Evolutionary conservation across 164 flowering plant genomes (phyloP), one percentile per base, ranked within the genome.

Genomic region (Vitis labrusca): DNA sequence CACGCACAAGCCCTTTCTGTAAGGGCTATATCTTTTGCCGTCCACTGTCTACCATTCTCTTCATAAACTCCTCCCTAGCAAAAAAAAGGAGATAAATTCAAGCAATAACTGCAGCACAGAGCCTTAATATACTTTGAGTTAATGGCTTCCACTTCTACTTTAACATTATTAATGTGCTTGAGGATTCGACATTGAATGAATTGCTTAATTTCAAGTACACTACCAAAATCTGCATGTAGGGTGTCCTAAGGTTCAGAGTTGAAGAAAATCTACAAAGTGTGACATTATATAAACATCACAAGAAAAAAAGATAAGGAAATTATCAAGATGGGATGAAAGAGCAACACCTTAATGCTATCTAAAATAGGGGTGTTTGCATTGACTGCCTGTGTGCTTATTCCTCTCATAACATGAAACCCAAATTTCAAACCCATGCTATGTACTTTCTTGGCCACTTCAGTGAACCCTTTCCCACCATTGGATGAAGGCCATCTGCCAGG

Each of bases 351-450:
- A 19, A 47, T 30, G 47, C 78, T 73, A 70, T 93, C 97, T 48
- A 95, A 78, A 72, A 95, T 89, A 15, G 86, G 92, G 14, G 97
- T 87, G 78, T 88, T 93, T 61, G 94, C 92, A 83, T 91, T 81
- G 64, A 85, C 79, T n/a, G 99, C 99, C 64, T 91, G 97, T 30
- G 86, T 82, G 62, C 99, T 90, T 69, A 95, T 86, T 63, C 99
- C 99, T 78, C 97, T 84, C 99, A 93, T 95, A 51, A 93, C 92
- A 85, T 95, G 99, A 80, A 95, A 90, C 61, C 98, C 99, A 71
- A 95, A 93, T 79, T 91, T 89, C 79, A 93, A 80, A 65, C 97
- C 98, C 96, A 91, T 83, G 63, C 59, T 61, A 78, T 95, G 98
- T 3, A 95, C 94, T 76, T 82, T 83, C 68, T 78, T 75, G 27